Conservation (phyloP, 1,284 basidiomycete species). For the Amylostereum areolatum region DNA sequence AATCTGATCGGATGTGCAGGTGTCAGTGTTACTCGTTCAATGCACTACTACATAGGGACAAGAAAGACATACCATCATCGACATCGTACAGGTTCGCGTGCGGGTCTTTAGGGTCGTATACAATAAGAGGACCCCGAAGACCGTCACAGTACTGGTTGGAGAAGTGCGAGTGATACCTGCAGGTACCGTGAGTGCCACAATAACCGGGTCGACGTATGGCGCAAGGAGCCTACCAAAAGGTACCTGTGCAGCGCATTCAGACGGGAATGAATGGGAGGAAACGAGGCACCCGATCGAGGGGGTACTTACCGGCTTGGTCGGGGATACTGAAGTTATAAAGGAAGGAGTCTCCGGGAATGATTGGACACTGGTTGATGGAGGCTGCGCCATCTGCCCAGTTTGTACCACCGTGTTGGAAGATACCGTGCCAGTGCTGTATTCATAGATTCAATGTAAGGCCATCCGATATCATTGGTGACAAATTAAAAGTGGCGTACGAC, state of each 20-base stretch:
- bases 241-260: too few species aligned
- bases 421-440: slow-evolving; percentile 44
- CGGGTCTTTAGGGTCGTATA: slow-evolving; percentile 38
- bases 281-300: slow-evolving; percentile 1
- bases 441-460: not conserved
- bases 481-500: not conserved
- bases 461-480: not conserved
- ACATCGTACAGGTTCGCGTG: slow-evolving; percentile 31
- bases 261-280: too few species aligned
- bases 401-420: slow-evolving; percentile 33
- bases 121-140: slow-evolving; percentile 27
- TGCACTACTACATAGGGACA: not conserved
- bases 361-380: slow-evolving; percentile 43
- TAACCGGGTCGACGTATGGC: not conserved
- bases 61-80: slow-evolving; percentile 27
- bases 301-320: slow-evolving; percentile 26
- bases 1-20: slow-evolving; percentile 17
- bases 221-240: too few species aligned
- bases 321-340: slow-evolving; percentile 31
- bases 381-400: slow-evolving; percentile 31
- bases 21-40: not conserved
- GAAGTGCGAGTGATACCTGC: slow-evolving; percentile 20
- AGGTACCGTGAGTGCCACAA: slow-evolving; percentile 12
- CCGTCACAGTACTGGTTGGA: slow-evolving; percentile 37
- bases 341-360: slow-evolving; percentile 38